Base-by-base conservation (phyloP, 2,329 filamentous ascomycete species). In the Teratosphaeria epicoccoides region DNA sequence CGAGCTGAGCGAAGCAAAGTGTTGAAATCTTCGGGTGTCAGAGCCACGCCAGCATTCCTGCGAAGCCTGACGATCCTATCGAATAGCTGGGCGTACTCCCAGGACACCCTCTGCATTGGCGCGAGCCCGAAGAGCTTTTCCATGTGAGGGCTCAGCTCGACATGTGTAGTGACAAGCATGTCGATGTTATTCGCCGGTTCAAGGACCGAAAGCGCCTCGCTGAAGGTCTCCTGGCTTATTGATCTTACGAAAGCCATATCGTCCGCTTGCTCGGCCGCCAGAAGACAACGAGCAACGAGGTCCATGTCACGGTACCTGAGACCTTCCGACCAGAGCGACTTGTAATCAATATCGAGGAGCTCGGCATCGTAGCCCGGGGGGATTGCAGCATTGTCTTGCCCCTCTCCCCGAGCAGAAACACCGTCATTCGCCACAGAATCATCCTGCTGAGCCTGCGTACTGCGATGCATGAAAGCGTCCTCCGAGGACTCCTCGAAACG, bases 171-270 rank as follows among this genome's bases (percentile, higher is more conserved):
- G 4, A 77, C 68, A 58, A 73, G 71, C 1, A 70, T 69, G 23
- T 69, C 65, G 40, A 80, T 58, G 54, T 78, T 75, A 56, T 76
- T 66, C 23, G 66, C 60, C 0, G 85, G 83, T 52, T 86, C 81
- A 7, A 89, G 66, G 4, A 75, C 72, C 28, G 76, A 75, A 25
- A 90, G 65, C 9, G 85, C 76, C 56, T 85, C 81, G 1, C 81
- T 79, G 61, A 88, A 82, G 0, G 76, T 76, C 1, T 75, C 70
- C 1, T 73, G 65, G 0, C 83, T 74, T 22, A 88, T 63, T 4
- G 58, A 61, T 20, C 40, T 46, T 24, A 70, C 52, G 49, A 63
- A 66, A 7, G 60, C 55, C 20, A 52, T 24, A 37, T 69, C 61
- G 6, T 66, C 50, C 9, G 49, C 50, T 17, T 52, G 49, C n/a